Conservation (phyloP, 2,329 filamentous ascomycete genomes). For the Clarireedia monteithiana region DNA sequence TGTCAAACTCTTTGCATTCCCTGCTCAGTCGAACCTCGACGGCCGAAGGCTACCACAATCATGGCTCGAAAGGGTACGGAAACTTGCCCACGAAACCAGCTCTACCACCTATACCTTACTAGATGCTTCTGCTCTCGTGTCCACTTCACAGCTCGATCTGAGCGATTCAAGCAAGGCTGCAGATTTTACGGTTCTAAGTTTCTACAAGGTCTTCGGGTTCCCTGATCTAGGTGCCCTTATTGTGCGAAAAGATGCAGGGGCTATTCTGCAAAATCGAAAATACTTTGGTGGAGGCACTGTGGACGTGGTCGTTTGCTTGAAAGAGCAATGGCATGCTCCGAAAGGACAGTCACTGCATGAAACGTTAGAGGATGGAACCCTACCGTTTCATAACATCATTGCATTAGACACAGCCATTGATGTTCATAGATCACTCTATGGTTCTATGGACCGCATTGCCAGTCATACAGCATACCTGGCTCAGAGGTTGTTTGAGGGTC, state of each 20-base stretch:
- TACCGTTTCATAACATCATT: slow-evolving; percentile 85
- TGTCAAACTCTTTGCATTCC: slow-evolving; percentile 61
- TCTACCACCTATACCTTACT: slow-evolving; percentile 55
- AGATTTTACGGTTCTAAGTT: slow-evolving; percentile 80
- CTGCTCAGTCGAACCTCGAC: slow-evolving; percentile 43
- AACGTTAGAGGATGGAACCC: slow-evolving; percentile 80
- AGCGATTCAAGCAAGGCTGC: slow-evolving; percentile 53
- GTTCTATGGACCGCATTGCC: slow-evolving; percentile 60
- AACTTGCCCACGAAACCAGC: slow-evolving; percentile 21
- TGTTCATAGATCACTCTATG: slow-evolving; percentile 61
- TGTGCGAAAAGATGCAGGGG: slow-evolving; percentile 62
- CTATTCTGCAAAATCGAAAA: slow-evolving; percentile 55
- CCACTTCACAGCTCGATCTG: slow-evolving; percentile 71
- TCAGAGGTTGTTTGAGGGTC: slow-evolving; percentile 46
- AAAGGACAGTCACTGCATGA: slow-evolving; percentile 70
- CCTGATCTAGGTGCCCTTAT: slow-evolving; percentile 83
- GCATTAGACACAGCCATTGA: slow-evolving; percentile 70
- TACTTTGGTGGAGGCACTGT: slow-evolving; percentile 97
- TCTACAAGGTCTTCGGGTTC: slow-evolving; percentile 98
- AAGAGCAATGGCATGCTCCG: slow-evolving; percentile 73
- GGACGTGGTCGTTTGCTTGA: slow-evolving; percentile 74
- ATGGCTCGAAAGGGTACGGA: slow-evolving; percentile 52
- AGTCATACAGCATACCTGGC: slow-evolving; percentile 63
- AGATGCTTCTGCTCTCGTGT: slow-evolving; percentile 75
- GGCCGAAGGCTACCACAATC: slow-evolving; percentile 64